Base-by-base conservation (phyloP, 148 eudicot species). In the Rhododendron henanense region DNA sequence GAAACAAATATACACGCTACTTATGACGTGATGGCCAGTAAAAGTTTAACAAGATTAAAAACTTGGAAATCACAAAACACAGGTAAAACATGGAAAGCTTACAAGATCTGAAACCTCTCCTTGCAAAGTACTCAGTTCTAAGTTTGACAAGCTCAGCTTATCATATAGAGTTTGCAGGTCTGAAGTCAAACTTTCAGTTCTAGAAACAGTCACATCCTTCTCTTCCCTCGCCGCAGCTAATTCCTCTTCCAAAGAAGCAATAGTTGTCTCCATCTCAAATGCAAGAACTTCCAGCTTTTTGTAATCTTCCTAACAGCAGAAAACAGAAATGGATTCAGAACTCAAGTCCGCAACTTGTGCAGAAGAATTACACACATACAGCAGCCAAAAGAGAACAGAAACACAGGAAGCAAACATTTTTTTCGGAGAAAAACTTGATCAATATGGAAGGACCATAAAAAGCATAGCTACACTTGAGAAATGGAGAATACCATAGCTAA, bases 251-350 rank as follows among this genome's bases (percentile, higher is more conserved):
- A 97, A 83, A 84, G 98, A 92, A 87, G 93, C 98, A 88, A 97
- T 97, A 82, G 98, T 93, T 80, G 95, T 83, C 90, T 97, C 99
- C 98, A 95, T 95, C 90, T 97, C 98, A 89, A 95, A 97, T 77
- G 96, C 98, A 79, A 97, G 95, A 86, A 97, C 96, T 91, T 97
- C 99, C 90, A 97, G 90, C 85, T 87, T 95, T 91, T 87, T 91
- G 89, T 93, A 94, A 48, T 97, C 98, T 69, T 94, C 97, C 97
- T 86, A 77, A 88, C 19, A 73, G 75, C 47, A 71, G 59, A 77
- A 78, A 87, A 63, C 6, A 16, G 69, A 81, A 44, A 41, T 53
- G 35, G 23, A 39, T 21, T 69, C 37, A 47, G 45, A 82, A 59
- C 9, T 69, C 67, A 19, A 83, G 50, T 0, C 9, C 47, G 3